A percentile compares a stretch with the other conserved stretches of the same genome.
Conservation (phyloP, 2,329 filamentous ascomycete species). For the Diaporthe citrichinensis region DNA sequence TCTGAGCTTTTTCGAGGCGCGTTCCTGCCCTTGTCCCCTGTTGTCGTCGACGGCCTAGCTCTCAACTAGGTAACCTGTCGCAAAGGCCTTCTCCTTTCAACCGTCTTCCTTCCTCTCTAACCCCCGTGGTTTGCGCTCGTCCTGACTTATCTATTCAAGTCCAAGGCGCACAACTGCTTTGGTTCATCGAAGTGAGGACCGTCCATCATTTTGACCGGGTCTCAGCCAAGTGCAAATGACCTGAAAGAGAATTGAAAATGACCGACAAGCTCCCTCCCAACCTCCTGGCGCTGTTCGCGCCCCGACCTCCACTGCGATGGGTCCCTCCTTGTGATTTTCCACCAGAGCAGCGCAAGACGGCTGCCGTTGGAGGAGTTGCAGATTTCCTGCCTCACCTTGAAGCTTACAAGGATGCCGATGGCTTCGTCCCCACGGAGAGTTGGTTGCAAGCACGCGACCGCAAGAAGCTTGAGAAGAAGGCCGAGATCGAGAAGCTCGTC, state of each 20-base stretch:
- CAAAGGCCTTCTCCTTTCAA: conserved; percentile 24
- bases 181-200: background rate
- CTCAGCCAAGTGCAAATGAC: background rate
- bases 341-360: conserved; percentile 84
- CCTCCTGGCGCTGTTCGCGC: conserved; percentile 93
- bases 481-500: conserved; percentile 73
- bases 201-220: background rate
- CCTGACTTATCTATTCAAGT: background rate
- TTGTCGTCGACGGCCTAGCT: conserved; percentile 27
- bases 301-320: conserved; percentile 92
- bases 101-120: background rate
- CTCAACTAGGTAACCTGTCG: conserved; percentile 33
- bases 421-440: conserved; percentile 88
- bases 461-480: conserved; percentile 84
- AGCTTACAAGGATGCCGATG: conserved; percentile 83
- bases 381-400: conserved; percentile 80
- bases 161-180: background rate
- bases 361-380: conserved; percentile 79
- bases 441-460: conserved; percentile 92
- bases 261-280: conserved; percentile 97
- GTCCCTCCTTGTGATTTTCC: conserved; percentile 86
- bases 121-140: background rate
- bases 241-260: conserved; percentile 68
- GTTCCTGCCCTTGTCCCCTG: conserved; percentile 28
- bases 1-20: conserved; percentile 33